A percentile compares a stretch with the other conserved stretches of the same genome.
phyloP scores from a whole-genome alignment of 805 yeast species.

The Phaffomyces thermotolerans region DNA sequence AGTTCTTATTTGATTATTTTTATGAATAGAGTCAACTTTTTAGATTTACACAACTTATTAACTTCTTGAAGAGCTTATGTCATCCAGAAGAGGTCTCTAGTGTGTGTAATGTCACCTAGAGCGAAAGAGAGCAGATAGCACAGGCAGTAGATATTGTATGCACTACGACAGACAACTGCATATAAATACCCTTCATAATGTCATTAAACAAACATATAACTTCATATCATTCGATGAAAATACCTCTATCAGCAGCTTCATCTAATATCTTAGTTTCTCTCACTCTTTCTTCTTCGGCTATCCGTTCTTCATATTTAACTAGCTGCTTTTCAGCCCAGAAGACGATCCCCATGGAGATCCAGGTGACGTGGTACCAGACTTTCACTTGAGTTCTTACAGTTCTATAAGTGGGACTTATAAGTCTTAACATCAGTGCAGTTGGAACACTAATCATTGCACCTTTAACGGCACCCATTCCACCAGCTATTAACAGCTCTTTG shows the following conservation, averaged over 20 bases:
- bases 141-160: too few relatives aligned
- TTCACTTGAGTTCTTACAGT: conserved; percentile 34
- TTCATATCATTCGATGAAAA: conserved; percentile 29
- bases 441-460: conserved; percentile 33
- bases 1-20: neutral
- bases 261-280: conserved; percentile 31
- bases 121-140: too few relatives aligned
- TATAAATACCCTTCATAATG: too few relatives aligned
- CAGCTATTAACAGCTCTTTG: conserved; percentile 31
- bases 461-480: conserved; percentile 34
- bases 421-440: conserved; percentile 26
- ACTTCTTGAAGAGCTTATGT: too few relatives aligned
- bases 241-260: conserved; percentile 40
- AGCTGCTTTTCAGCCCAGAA: conserved; percentile 37
- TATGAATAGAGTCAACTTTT: too few relatives aligned
- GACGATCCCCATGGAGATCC: conserved; percentile 35
- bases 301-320: conserved; percentile 28
- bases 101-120: too few relatives aligned
- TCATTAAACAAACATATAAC: neutral
- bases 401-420: conserved; percentile 30
- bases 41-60: too few relatives aligned
- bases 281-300: conserved; percentile 27
- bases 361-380: conserved; percentile 34
- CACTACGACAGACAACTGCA: too few relatives aligned
- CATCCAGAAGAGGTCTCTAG: too few relatives aligned